These are phyloP conservation scores for Berkeleyomyces basicola DNA, from an alignment of 2,329 filamentous ascomycete genomes.

Conservation along the genomic window DNA sequence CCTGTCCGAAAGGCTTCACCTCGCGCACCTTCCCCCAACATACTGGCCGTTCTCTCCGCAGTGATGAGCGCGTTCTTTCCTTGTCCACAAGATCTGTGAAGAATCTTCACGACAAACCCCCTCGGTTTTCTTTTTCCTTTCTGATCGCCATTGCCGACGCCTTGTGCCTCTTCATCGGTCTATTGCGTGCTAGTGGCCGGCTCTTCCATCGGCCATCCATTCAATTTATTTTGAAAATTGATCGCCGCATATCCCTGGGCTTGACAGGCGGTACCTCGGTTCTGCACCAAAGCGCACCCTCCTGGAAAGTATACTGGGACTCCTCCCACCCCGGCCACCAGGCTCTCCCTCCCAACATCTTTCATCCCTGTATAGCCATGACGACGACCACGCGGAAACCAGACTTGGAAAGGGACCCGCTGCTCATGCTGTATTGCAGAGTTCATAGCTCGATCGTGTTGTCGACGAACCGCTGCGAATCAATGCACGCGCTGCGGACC, in stretches of 20 bases:
- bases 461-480: neutral
- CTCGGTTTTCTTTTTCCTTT: neutral
- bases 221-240: neutral
- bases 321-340: neutral
- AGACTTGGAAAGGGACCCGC: neutral
- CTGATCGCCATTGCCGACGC: neutral
- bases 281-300: neutral
- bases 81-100: too few relatives aligned
- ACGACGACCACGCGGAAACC: neutral
- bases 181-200: constrained; percentile 2
- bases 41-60: too few relatives aligned
- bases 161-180: neutral
- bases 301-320: neutral
- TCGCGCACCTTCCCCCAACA: too few relatives aligned
- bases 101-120: neutral
- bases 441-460: neutral
- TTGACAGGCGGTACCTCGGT: neutral
- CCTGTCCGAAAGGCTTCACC: too few relatives aligned
- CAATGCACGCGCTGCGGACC: neutral
- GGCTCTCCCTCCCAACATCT: neutral
- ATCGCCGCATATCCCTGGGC: neutral
- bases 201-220: constrained; percentile 5
- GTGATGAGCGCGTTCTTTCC: too few relatives aligned
- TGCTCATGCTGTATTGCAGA: neutral
- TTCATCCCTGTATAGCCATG: neutral